Evolutionary conservation across 768 basidiomycete species (phyloP), one percentile per base, ranked within the genome.

Genomic region (Rhodosporidiobolus sp.): DNA sequence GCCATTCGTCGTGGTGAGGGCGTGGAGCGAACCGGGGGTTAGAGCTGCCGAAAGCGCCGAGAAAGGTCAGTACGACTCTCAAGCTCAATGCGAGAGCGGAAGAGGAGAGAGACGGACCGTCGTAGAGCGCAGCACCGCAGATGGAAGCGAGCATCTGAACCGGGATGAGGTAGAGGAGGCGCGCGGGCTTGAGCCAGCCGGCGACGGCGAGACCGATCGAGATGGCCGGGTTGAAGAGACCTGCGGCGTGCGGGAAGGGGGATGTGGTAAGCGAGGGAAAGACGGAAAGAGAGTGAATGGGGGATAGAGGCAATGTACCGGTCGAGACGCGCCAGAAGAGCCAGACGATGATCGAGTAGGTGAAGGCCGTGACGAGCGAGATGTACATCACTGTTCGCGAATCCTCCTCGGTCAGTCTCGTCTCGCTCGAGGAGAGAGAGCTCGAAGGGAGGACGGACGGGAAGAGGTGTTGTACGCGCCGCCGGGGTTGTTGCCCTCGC

Each of bases 81-180:
- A n/a, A n/a, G n/a, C n/a, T n/a, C n/a, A 49, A 19, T 4, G 19
- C 5, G 48, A 49, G 24, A 6, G 48, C 48, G 16, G 12, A 12
- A 7, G 54, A 28, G 28, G 32, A 4, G 30, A 55, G 28, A 24
- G 54, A 28, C 30, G 38, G 38, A 43, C 38, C 38, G 38, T 43
- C 38, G 38, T 43, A 43, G 38, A 55, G 30, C 5, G 28, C 54
- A 30, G 54, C 54, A 28, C 54, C 54, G 16, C 30, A 28, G 30
- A 55, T 55, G 12, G 30, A 32, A 11, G 8, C 54, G 54, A 55
- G 30, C 28, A 55, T 30, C 54, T 55, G 54, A 14, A n/a, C 30
- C 8, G 54, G 54, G 54, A 55, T 34, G 54, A 55, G 54, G 54
- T 55, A 55, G 54, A 55, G 54, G 30, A 55, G 28, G 54, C 54